phyloP scores from a whole-genome alignment of 139 green algal genomes.

The Volvox africanus region DNA sequence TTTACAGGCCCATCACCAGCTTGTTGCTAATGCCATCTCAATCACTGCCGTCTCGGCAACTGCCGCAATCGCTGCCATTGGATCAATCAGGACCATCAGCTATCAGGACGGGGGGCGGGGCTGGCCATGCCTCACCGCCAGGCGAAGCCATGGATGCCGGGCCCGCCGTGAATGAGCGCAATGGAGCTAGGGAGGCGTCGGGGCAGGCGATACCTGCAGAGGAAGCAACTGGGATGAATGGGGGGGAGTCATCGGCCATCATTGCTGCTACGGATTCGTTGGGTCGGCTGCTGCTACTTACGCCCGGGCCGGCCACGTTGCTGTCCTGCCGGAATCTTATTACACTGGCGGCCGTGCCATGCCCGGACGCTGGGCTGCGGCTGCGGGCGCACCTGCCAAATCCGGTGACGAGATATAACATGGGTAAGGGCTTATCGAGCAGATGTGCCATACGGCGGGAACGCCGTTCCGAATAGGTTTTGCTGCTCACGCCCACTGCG shows the following conservation, averaged over 20 bases:
- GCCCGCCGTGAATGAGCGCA: neutral
- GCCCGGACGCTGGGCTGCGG: neutral
- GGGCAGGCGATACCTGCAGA: neutral
- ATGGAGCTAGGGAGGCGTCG: neutral
- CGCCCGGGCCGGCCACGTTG: neutral
- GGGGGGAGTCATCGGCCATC: neutral
- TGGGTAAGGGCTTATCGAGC: neutral
- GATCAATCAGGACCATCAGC: neutral
- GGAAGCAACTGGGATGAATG: neutral
- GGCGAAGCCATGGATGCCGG: constrained; percentile 11
- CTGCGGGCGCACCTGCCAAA: constrained; percentile 9
- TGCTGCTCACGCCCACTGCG: too few species aligned
- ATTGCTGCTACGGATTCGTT: neutral
- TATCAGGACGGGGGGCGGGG: neutral
- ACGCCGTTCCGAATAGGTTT: too few species aligned
- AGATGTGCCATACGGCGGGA: too few species aligned
- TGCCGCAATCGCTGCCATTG: neutral
- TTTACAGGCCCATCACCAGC: constrained; percentile 22
- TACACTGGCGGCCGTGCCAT: neutral
- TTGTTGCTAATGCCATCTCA: constrained; percentile 29
- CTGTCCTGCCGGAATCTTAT: constrained; percentile 2
- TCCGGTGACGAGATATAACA: neutral
- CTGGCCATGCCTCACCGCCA: neutral
- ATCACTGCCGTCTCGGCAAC: neutral
- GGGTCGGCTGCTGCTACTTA: constrained; percentile 23